phyloP scores from a whole-genome alignment of 2,329 filamentous ascomycete genomes.

The Microsporum canis region DNA sequence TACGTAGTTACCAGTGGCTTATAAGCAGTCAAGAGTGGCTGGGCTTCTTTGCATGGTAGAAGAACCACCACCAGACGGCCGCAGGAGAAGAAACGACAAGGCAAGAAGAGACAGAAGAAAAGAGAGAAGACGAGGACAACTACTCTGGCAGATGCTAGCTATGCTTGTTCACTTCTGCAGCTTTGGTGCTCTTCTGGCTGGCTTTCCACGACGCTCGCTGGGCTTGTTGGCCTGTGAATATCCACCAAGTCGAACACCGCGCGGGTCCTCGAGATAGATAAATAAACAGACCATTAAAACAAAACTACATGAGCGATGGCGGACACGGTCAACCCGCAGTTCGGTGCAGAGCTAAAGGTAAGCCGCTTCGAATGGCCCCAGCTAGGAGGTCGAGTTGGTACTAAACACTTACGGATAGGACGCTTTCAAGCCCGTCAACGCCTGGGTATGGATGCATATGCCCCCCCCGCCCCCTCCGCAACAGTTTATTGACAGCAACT shows the following conservation, averaged over 20 bases:
- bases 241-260: neutral
- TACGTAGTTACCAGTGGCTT: neutral
- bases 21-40: neutral
- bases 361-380: neutral
- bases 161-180: neutral
- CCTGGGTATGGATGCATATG: constrained; percentile 51
- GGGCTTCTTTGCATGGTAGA: neutral
- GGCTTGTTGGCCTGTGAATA: neutral
- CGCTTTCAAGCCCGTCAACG: constrained; percentile 89
- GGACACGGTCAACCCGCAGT: constrained; percentile 71
- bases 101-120: neutral
- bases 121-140: neutral
- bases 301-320: constrained; percentile 46
- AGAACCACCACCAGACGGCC: neutral
- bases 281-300: neutral
- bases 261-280: neutral
- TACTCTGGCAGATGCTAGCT: neutral
- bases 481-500: constrained; percentile 5
- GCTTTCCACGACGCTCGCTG: neutral
- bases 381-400: neutral
- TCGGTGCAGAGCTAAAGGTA: constrained; percentile 86
- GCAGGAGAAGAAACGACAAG: neutral
- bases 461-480: constrained; percentile 10
- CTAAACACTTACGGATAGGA: constrained; percentile 50
- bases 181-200: neutral